Conservation (phyloP, 2,329 filamentous ascomycete species). For the Venturia aucupariae region DNA sequence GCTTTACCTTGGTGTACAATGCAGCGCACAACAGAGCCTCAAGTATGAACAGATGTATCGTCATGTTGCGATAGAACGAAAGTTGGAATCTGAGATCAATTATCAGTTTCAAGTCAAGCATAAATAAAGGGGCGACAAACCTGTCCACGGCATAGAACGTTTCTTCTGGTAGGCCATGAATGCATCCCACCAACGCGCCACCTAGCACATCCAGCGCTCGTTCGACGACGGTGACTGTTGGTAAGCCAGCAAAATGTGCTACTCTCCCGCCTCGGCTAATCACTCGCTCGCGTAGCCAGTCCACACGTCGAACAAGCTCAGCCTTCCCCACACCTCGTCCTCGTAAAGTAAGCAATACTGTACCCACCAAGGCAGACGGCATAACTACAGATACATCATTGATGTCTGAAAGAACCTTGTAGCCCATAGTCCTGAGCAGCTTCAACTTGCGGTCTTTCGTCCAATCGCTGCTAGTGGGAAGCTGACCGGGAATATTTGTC, state of each 20-base stretch:
- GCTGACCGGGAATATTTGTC: slow-evolving; percentile 37
- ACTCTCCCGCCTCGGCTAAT: slow-evolving; percentile 81
- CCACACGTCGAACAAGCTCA: slow-evolving; percentile 76
- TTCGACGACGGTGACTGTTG: slow-evolving; percentile 74
- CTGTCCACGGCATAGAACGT: slow-evolving; percentile 93
- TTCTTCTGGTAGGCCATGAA: slow-evolving; percentile 73
- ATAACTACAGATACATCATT: slow-evolving; percentile 95
- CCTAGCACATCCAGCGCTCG: slow-evolving; percentile 87
- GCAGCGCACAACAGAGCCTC: slow-evolving; percentile 83
- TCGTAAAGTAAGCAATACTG: slow-evolving; percentile 79
- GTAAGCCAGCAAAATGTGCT: slow-evolving; percentile 78
- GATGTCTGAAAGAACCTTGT: slow-evolving; percentile 87
- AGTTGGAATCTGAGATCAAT: slow-evolving; percentile 62
- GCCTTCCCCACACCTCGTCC: slow-evolving; percentile 83
- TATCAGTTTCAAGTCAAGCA: slow-evolving; percentile 14
- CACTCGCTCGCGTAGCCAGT: slow-evolving; percentile 80
- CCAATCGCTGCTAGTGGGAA: slow-evolving; percentile 32
- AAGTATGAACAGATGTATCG: slow-evolving; percentile 93
- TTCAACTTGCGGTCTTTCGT: slow-evolving; percentile 52
- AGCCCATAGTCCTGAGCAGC: slow-evolving; percentile 77
- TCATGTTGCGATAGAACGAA: slow-evolving; percentile 99
- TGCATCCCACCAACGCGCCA: slow-evolving; percentile 72
- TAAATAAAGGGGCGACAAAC: slow-evolving; percentile 18
- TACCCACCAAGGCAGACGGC: slow-evolving; percentile 93
- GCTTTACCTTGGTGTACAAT: slow-evolving; percentile 85